These are phyloP conservation scores for Blastobotrys peoriensis DNA, from an alignment of 805 yeast genomes.

Conservation along the genomic window DNA sequence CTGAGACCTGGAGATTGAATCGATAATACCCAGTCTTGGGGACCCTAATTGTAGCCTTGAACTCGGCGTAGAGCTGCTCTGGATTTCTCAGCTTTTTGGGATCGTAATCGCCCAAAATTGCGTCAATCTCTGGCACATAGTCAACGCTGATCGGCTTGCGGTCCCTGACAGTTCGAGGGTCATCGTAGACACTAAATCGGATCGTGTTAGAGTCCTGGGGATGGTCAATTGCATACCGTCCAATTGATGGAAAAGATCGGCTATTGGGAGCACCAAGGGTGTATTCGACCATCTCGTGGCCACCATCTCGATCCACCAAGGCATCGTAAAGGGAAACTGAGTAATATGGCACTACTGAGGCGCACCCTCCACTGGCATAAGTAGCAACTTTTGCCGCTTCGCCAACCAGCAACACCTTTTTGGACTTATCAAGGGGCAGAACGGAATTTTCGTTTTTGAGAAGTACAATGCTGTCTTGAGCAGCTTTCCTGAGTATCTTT, in stretches of 20 bases:
- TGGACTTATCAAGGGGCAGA: slow-evolving; percentile 41
- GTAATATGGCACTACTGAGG: slow-evolving; percentile 43
- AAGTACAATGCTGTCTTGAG: slow-evolving; percentile 47
- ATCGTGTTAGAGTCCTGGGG: background rate
- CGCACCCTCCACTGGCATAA: slow-evolving; percentile 57
- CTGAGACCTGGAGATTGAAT: slow-evolving; percentile 45
- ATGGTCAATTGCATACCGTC: slow-evolving; percentile 2
- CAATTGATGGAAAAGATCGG: slow-evolving; percentile 18
- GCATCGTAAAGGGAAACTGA: too few species aligned
- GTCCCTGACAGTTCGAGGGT: background rate
- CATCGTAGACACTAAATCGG: background rate
- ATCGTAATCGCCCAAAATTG: slow-evolving; percentile 2
- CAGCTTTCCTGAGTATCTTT: slow-evolving; percentile 37
- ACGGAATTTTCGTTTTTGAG: slow-evolving; percentile 45
- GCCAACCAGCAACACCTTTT: slow-evolving; percentile 47
- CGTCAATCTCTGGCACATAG: slow-evolving; percentile 29
- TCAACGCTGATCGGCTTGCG: slow-evolving; percentile 22
- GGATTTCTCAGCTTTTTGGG: slow-evolving; percentile 2
- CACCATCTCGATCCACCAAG: too few species aligned
- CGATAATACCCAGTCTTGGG: slow-evolving; percentile 42
- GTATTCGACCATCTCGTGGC: slow-evolving; percentile 36
- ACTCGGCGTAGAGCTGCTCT: slow-evolving; percentile 29
- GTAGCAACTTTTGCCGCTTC: slow-evolving; percentile 47
- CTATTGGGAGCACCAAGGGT: slow-evolving; percentile 30
- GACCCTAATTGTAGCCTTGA: slow-evolving; percentile 39